phyloP scores from a whole-genome alignment of 306 rosid genomes.

The Nissolia schottii region DNA sequence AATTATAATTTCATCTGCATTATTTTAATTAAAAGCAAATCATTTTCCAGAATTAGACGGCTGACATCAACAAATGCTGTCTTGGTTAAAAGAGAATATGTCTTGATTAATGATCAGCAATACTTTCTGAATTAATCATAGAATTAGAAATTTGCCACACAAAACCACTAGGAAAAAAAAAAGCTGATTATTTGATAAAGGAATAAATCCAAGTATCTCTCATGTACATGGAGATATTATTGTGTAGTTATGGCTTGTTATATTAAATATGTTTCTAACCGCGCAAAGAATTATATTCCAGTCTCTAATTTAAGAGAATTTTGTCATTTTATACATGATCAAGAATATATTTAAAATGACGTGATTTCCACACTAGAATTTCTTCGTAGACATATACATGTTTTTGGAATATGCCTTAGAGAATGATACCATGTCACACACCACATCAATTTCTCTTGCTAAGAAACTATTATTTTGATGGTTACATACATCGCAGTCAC shows the following conservation, averaged over 20 bases:
- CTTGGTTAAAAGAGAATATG: not conserved
- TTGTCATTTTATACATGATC: no score
- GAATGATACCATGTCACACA: constrained; percentile 6
- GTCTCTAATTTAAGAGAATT: no score
- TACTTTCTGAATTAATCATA: not conserved
- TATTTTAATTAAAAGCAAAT: not conserved
- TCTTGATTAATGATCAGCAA: not conserved
- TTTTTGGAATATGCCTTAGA: constrained; percentile 6
- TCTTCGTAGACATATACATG: no score
- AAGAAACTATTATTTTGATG: not conserved
- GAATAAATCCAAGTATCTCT: constrained; percentile 2
- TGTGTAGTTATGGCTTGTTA: no score
- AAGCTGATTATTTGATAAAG: not conserved
- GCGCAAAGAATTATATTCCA: no score
- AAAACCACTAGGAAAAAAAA: not conserved
- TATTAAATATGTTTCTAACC: no score
- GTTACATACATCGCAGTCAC: not conserved
- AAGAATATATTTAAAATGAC: no score
- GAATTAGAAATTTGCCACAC: not conserved
- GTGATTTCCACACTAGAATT: no score
- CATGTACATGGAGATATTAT: not conserved
- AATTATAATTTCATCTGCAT: not conserved
- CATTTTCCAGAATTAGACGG: constrained; percentile 5
- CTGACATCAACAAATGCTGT: not conserved
- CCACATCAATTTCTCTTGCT: constrained; percentile 11